Conservation (phyloP, 148 eudicot genomes). For the Salicornia ramosissima region DNA sequence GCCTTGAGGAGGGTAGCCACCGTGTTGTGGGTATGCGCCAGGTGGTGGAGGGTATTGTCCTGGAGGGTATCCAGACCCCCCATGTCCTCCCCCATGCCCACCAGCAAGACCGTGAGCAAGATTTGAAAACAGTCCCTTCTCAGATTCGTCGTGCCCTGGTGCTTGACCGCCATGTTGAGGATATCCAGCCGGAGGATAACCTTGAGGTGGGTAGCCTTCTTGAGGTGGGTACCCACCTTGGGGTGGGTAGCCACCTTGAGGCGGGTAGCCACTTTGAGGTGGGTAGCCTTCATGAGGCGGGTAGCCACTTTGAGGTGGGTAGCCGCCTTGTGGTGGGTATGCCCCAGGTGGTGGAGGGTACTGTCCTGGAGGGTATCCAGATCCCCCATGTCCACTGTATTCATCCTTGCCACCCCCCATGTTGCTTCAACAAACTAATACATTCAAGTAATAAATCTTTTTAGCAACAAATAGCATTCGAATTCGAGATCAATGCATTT, state of each 20-base stretch:
- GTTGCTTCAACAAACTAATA: constrained; percentile 23
- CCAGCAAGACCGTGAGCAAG: no score
- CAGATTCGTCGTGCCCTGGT: no score
- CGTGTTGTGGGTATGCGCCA: constrained; percentile 33
- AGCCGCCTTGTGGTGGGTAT: constrained; percentile 32
- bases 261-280: constrained; percentile 32
- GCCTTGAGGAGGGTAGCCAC: constrained; percentile 38
- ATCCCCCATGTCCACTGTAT: constrained; percentile 26
- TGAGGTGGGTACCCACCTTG: no score
- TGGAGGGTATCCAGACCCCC: constrained; percentile 30
- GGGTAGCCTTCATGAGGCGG: constrained; percentile 57
- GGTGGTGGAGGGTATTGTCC: constrained; percentile 31
- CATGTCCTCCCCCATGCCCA: constrained; percentile 63
- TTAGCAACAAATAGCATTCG: neutral
- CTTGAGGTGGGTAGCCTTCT: constrained; percentile 35
- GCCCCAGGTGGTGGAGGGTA: constrained; percentile 33
- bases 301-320: constrained; percentile 45
- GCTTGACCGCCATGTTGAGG: constrained; percentile 26
- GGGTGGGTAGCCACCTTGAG: constrained; percentile 33
- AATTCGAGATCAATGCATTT: neutral
- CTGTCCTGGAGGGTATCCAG: constrained; percentile 26
- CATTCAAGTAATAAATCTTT: neutral
- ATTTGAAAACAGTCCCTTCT: no score
- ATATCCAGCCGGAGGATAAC: constrained; percentile 35
- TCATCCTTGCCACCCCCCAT: constrained; percentile 82